Percentiles rank a stretch among this genome's conserved stretches.
phyloP scores from a whole-genome alignment of 352 stramenopile species.

The Phytophthora cryptogea region DNA sequence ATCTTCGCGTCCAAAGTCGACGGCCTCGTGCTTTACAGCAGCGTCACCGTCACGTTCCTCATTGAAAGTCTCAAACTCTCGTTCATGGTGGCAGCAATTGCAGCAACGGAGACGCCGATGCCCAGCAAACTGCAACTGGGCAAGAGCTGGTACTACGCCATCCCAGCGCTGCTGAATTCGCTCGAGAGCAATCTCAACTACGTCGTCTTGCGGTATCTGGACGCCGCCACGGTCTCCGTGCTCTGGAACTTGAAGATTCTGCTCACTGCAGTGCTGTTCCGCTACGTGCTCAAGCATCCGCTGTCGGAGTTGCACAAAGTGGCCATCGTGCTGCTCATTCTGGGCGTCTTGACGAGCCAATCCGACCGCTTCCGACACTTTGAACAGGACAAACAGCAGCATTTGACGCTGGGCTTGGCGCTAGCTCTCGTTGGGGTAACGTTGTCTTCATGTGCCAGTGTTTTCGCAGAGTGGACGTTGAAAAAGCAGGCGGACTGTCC shows the following conservation, averaged over 20 bases:
- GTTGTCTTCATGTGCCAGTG: slow-evolving; percentile 84
- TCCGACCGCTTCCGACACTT: slow-evolving; percentile 46
- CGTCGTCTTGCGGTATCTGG: slow-evolving; percentile 81
- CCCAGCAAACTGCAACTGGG: slow-evolving; percentile 40
- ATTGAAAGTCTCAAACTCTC: slow-evolving; percentile 81
- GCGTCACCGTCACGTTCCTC: slow-evolving; percentile 84
- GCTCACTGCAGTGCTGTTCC: slow-evolving; percentile 81
- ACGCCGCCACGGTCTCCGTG: slow-evolving; percentile 82
- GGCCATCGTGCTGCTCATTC: slow-evolving; percentile 71
- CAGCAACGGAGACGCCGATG: slow-evolving; percentile 31
- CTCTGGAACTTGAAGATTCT: slow-evolving; percentile 91
- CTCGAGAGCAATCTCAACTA: slow-evolving; percentile 90
- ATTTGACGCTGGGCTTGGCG: slow-evolving; percentile 45
- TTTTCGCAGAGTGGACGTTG: slow-evolving; percentile 85
- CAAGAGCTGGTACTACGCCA: slow-evolving; percentile 66
- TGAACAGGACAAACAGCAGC: slow-evolving; percentile 3
- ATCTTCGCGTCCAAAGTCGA: slow-evolving; percentile 85
- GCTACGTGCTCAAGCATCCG: slow-evolving; percentile 68
- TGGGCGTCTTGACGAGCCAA: slow-evolving; percentile 85
- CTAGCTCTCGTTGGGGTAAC: slow-evolving; percentile 72
- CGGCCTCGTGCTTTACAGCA: slow-evolving; percentile 78
- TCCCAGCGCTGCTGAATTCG: slow-evolving; percentile 76
- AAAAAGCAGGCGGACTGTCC: slow-evolving; percentile 70
- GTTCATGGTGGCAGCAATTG: slow-evolving; percentile 45
- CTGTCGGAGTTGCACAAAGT: slow-evolving; percentile 75